Conservation (phyloP, 768 basidiomycete genomes). For the Calocera viscosa region DNA sequence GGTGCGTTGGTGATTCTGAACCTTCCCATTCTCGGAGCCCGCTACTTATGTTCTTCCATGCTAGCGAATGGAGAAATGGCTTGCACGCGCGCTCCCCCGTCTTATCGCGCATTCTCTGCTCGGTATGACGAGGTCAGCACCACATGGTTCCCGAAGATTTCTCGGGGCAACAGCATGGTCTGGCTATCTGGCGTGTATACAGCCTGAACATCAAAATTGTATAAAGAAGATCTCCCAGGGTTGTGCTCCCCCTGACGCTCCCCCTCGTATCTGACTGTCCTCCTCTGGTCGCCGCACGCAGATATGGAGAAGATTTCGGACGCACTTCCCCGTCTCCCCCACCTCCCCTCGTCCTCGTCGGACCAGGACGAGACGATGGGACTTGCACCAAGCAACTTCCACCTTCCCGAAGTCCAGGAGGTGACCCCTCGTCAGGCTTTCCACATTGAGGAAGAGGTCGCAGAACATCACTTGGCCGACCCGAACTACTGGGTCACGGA, state of each 20-base stretch:
- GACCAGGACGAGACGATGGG: background rate
- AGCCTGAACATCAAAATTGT: background rate
- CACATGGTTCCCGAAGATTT: background rate
- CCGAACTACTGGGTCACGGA: background rate
- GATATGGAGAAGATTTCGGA: background rate
- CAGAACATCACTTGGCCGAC: background rate
- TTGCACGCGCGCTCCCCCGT: background rate
- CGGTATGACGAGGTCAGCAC: background rate
- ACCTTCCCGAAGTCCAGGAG: background rate
- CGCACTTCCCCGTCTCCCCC: background rate
- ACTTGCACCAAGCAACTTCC: background rate
- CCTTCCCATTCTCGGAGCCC: background rate
- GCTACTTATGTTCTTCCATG: background rate
- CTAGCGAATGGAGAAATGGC: background rate
- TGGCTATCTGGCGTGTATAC: background rate
- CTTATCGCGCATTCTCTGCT: background rate
- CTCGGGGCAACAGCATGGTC: background rate
- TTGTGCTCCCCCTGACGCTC: background rate
- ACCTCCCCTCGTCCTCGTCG: background rate
- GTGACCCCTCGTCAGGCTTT: background rate
- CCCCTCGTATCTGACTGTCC: background rate
- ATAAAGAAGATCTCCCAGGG: slow-evolving; percentile 7
- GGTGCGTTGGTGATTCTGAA: background rate
- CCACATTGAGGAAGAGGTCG: background rate
- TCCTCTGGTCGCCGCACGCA: background rate